Evolutionary conservation across 2,329 filamentous ascomycete genomes (phyloP), one percentile per base, ranked within the genome.

Genomic region (Graphiopsis chlorocephala): DNA sequence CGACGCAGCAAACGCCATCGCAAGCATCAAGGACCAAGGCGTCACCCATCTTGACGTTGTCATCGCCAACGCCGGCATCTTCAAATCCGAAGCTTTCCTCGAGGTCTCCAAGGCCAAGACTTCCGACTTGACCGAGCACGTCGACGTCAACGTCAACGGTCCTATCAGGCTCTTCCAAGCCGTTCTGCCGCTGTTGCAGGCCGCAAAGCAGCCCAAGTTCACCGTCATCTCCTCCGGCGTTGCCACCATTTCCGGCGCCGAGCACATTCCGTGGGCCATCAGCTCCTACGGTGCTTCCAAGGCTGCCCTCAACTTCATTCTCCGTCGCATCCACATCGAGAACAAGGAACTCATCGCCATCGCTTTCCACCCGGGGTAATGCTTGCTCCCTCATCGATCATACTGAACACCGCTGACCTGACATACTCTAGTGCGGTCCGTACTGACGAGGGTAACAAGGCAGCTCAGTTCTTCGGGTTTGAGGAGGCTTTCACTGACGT

Each of bases 31-130:
- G 10, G 20, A 38, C 3, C 55, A 58, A n/a, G 55, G 33, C 55
- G 38, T 58, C 15, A 38, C 31, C 2, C 55, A 58, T 6, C 23
- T 58, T 14, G 33, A 58, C 8, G 31, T 42, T 3, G 55, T 58
- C 20, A 58, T 58, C 20, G 55, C 55, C 33, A 58, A 58, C 17
- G 55, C 55, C 23, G 55, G 55, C 14, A 58, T 58, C 31, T 58
- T 38, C 23, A 26, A 58, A 12, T 26, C 23, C 15, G 20, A 20
- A 20, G 31, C 20, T n/a, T 29, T 29, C 26, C 23, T 53, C 14
- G 20, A 38, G 14, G 52, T 56, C 12, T 56, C 52, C 11, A 25
- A 28, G 14, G 23, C 20, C 17, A 26, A 45, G 3, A 38, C 26
- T 6, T 15, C 17, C 55, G 31, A 58, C n/a, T 10, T 42, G 31